Percentiles rank a stretch among this genome's conserved stretches.
These are phyloP conservation scores for Adansonia madagascariensis DNA, from an alignment of 441 rosid species.

Conservation along the genomic window DNA sequence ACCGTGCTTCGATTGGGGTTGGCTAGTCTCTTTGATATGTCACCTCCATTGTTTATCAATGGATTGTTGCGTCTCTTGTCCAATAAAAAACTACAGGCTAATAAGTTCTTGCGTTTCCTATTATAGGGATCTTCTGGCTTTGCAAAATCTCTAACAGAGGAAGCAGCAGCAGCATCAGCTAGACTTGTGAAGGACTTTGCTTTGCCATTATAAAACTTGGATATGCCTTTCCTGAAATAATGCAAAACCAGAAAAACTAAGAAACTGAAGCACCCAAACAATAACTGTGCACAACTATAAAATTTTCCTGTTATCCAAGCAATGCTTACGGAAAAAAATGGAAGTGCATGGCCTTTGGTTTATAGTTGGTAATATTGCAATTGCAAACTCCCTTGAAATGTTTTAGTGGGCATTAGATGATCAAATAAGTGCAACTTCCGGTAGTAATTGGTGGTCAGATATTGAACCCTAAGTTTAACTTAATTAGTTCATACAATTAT, in stretches of 20 bases:
- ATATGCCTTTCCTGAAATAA: constrained; percentile 54
- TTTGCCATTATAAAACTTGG: constrained; percentile 51
- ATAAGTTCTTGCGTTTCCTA: constrained; percentile 41
- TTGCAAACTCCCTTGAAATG: neutral
- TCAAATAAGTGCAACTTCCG: neutral
- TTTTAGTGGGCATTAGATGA: neutral
- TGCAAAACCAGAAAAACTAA: constrained; percentile 4
- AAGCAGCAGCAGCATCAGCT: constrained; percentile 40
- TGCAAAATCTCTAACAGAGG: constrained; percentile 40
- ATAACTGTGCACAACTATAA: neutral
- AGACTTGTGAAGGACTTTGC: constrained; percentile 61
- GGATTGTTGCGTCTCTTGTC: constrained; percentile 26
- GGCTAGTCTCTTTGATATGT: constrained; percentile 30
- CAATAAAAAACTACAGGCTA: constrained; percentile 27
- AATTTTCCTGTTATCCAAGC: neutral
- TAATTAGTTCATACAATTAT: too few relatives aligned
- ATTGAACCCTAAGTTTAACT: neutral
- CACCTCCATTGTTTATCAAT: constrained; percentile 22
- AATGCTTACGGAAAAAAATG: neutral
- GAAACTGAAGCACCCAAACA: constrained; percentile 4
- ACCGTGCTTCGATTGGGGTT: constrained; percentile 22
- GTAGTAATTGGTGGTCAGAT: neutral
- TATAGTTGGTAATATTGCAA: neutral
- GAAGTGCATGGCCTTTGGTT: neutral
- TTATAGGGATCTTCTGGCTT: constrained; percentile 47